Evolutionary conservation across 495 filamentous ascomycete species (phyloP), one percentile per base, ranked within the genome.

Genomic region (Hyaloscypha variabilis): DNA sequence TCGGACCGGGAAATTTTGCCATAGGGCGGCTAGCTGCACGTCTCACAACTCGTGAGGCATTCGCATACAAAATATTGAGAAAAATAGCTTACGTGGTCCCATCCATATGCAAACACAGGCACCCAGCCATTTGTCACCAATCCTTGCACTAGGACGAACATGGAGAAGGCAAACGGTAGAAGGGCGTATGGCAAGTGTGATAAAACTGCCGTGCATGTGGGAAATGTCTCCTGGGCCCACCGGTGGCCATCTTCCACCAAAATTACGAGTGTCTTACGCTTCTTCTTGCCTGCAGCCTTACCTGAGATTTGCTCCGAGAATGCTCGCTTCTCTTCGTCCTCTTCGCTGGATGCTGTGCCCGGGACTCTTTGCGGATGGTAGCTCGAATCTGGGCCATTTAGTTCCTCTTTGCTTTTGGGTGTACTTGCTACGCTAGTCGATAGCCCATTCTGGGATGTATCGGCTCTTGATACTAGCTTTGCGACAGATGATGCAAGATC

Each of bases 121-220:
- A 90, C 85, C 88, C 88, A 90, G 19, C 88, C 87, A 62, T 87
- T 89, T 6, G 84, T 87, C 10, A 87, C 86, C 26, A 90, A 75
- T 1, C 81, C 86, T 67, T 90, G 86, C 1, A 90, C 87, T 8
- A 90, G 81, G 31, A 90, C 79, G 64, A 90, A 90, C 86, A 90
- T 90, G 62, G 80, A 74, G 56, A 90, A 81, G 1, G 86, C 82
- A 67, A 90, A 90, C 5, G 88, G 87, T 0, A 90, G 77, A 1
- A 90, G 79, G 0, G 85, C 81, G 42, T 84, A 85, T 3, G 88
- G 88, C 29, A 90, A 75, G 69, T 87, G 85, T 2, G 78, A 71
- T 5, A 86, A 65, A 0, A 90, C 87, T 0, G 85, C 82, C 0
- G 84, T 84, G 28, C 81, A 81, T 0, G 87, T 90, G 17, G 88